Evolutionary conservation across 2,329 filamentous ascomycete species (phyloP).

Genomic region (Aspergillus quadricinctus): DNA sequence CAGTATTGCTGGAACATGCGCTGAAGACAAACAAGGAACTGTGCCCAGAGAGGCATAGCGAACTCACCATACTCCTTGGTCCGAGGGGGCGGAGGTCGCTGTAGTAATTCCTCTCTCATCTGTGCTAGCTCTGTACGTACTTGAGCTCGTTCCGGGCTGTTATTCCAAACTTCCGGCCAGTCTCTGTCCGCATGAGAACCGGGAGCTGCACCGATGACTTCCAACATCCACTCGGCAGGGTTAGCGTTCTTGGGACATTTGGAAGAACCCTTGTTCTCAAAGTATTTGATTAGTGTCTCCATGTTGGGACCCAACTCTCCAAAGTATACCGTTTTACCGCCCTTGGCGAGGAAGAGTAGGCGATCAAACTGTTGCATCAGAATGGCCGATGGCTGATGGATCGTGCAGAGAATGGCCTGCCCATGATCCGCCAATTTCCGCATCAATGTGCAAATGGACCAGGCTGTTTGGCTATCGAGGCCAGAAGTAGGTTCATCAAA

Average conservation of each 20-base stretch:
- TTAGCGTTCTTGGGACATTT: constrained; percentile 60
- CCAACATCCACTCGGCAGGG: constrained; percentile 64
- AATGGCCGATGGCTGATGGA: constrained; percentile 89
- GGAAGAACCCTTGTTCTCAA: constrained; percentile 58
- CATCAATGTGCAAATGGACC: constrained; percentile 79
- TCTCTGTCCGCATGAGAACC: constrained; percentile 57
- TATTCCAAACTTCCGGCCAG: constrained; percentile 59
- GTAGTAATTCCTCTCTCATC: constrained; percentile 26
- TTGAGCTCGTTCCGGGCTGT: constrained; percentile 50
- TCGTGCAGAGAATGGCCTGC: constrained; percentile 89
- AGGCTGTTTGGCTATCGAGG: constrained; percentile 84
- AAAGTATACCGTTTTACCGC: constrained; percentile 64
- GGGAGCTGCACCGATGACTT: constrained; percentile 53
- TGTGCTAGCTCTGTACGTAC: constrained; percentile 47
- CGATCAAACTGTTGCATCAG: constrained; percentile 77
- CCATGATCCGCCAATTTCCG: constrained; percentile 84
- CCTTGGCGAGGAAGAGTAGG: constrained; percentile 58
- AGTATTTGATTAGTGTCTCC: constrained; percentile 55
- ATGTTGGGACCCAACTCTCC: constrained; percentile 59
- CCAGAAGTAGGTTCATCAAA: constrained; percentile 91
- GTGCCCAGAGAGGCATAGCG: constrained; percentile 65
- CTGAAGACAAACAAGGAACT: constrained; percentile 62
- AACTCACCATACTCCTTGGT: constrained; percentile 66
- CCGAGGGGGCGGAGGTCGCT: constrained; percentile 32
- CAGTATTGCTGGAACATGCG: constrained; percentile 88